phyloP scores from a whole-genome alignment of 441 rosid genomes.

The Bocquillonia castaneifolia region DNA sequence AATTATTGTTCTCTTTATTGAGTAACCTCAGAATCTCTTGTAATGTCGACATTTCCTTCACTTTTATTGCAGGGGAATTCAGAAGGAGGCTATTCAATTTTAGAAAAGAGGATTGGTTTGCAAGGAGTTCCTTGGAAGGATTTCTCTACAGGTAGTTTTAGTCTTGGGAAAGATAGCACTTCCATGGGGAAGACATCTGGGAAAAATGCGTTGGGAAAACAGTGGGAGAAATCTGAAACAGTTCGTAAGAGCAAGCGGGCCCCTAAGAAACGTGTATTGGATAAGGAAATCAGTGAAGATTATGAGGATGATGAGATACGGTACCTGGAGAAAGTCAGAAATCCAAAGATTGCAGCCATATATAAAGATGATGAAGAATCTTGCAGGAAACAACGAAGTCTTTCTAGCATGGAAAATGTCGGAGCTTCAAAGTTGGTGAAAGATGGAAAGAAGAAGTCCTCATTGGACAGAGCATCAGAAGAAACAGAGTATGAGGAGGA shows the following conservation, averaged over 20 bases:
- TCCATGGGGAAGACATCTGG: slow-evolving; percentile 40
- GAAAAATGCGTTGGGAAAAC: slow-evolving; percentile 38
- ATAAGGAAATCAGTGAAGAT: slow-evolving; percentile 55
- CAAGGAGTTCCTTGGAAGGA: slow-evolving; percentile 76
- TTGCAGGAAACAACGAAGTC: slow-evolving; percentile 46
- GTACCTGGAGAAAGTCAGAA: slow-evolving; percentile 64
- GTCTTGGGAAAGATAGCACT: slow-evolving; percentile 50
- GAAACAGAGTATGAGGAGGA: slow-evolving; percentile 54
- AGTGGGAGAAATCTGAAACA: slow-evolving; percentile 50
- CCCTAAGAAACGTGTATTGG: slow-evolving; percentile 60
- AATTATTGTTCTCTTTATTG: slow-evolving; percentile 16
- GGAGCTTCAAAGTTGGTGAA: slow-evolving; percentile 35
- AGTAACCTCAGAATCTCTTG: slow-evolving; percentile 16
- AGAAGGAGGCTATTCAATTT: slow-evolving; percentile 39
- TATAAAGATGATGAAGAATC: slow-evolving; percentile 47
- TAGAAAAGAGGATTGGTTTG: slow-evolving; percentile 53
- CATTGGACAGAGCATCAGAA: slow-evolving; percentile 37
- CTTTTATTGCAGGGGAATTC: slow-evolving; percentile 51
- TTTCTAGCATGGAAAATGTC: slow-evolving; percentile 44
- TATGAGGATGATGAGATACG: slow-evolving; percentile 79
- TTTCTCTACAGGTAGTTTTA: slow-evolving; percentile 50
- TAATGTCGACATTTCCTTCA: slow-evolving; percentile 19
- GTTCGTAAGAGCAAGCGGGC: slow-evolving; percentile 80
- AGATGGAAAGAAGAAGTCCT: slow-evolving; percentile 51
- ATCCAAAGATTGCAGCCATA: slow-evolving; percentile 37